Evolutionary conservation across 495 filamentous ascomycete species (phyloP), one percentile per base, ranked within the genome.

Genomic region (Staphylotrichum tortipilum): DNA sequence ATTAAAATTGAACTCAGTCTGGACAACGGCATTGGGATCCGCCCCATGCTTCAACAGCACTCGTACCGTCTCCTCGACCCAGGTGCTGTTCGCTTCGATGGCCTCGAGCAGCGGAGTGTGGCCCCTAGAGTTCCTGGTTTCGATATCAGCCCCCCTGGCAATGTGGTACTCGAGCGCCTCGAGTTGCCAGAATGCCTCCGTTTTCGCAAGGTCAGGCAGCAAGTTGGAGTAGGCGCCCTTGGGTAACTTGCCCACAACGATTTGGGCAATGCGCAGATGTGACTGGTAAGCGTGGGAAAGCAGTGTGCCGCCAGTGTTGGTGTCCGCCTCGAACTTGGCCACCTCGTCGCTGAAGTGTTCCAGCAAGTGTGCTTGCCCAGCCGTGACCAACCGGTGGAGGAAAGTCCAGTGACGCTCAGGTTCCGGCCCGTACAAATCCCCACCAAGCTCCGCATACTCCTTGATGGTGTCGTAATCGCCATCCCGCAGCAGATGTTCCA

Each of bases 121-220:
- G 36, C 60, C 58, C 0, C 30, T 24, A 14, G 54, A 40, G 23
- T 66, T 56, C 15, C 55, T 51, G 4, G 58, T 58, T 29, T 66
- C 44, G 33, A 64, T 40, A 28, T 55, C 49, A 19, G 50, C 47
- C 3, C 55, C 47, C 21, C 48, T 49, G 10, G 40, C 36, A 26
- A 58, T 50, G 15, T 54, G 50, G 37, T 54, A 58, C n/a, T 41
- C 21, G 17, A 54, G 29, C 23, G 44, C 51, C 31, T 58, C 46
- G 8, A 54, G 18, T 29, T 58, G 46, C 55, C 50, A 58, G 19
- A 47, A 44, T 11, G 23, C 35, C 12, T 3, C 34, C 51, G 5
- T 21, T n/a, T n/a, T 17, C 3, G 55, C 55, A n/a, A 58, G 50
- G 8, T 44, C 10, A 39, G 54, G 55, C 11, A 58, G 47, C n/a